Base-by-base conservation (phyloP, 2,329 filamentous ascomycete genomes). In the Sarocladium strictum region DNA sequence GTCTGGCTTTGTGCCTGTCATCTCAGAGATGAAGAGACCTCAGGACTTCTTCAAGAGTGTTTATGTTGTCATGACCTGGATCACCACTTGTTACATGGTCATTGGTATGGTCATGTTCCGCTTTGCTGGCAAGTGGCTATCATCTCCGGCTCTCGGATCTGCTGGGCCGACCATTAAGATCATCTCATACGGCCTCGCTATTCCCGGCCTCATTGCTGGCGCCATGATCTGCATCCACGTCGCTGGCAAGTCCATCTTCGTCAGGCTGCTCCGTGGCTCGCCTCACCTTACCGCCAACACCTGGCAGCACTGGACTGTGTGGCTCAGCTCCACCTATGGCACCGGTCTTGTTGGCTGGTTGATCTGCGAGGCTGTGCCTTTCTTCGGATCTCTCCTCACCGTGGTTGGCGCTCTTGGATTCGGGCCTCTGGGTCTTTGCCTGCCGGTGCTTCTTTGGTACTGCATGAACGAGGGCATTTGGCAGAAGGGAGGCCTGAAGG, bases 181-280 rank as follows among this genome's bases (percentile, higher is more conserved):
- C 23, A 40, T 53, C 33, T 38, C 50, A 9, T 53, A 53, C 33
- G 11, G 72, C 71, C 3, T 62, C 9, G 59, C 59, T 12, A 52
- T 61, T 1, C 59, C 59, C 3, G 59, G 59, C 32, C 54, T 61
- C 19, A 53, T 60, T 23, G 59, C 59, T 12, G 57, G 57, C 6
- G 56, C 57, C 11, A 59, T 58, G n/a, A 55, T 61, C 3, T 58
- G 60, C 29, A 57, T 59, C 9, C 59, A 61, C 45, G 59, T 60
- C 38, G 56, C 61, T 2, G 58, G 56, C 37, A 62, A 63, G 53
- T 61, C 61, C 37, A 53, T 63, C 4, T 63, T 64, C 43, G 58
- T 60, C 33, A 56, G 60, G 3, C 33, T 59, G 12, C 54, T 63
- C 32, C 53, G 60, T 6, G 57, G 59, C 14, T 59, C 57, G 2